Base-by-base conservation (phyloP, 2,329 filamentous ascomycete species). In the Lojkania enalia region DNA sequence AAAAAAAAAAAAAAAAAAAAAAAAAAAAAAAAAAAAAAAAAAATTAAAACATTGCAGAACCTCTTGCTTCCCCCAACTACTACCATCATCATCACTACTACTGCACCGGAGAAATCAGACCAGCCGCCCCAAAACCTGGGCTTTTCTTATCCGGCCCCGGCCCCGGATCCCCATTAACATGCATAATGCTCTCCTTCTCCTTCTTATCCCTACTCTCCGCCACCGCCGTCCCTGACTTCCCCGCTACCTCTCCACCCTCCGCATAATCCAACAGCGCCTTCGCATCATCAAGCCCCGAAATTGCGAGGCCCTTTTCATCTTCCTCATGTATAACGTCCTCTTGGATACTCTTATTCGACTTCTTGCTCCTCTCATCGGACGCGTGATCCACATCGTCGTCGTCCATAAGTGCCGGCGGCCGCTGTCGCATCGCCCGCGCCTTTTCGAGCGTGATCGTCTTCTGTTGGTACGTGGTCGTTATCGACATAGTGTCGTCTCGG, bases 371-470 rank as follows among this genome's bases (percentile, higher is more conserved):
- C 44, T 66, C 58, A 20, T 45, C 55, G 2, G 57, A 61, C 14
- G 46, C 51, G 1, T 59, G 60, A 12, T 67, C 65, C 2, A 69
- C 67, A 32, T 70, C 69, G 12, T 74, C 70, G 11, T 69, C 63
- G 14, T 75, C 86, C 86, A 94, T 92, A 44, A 96, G 76, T 2
- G 90, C 90, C 20, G 91, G 94, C 2, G 94, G 94, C 4, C 94
- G 83, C 65, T 96, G 90, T 44, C 87, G 87, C 84, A 95, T 88
- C 51, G 86, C 82, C 46, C 86, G 84, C 11, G 94, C 94, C 72
- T 96, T 96, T 43, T 86, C 82, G 5, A 99, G 81, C 19, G 88
- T 94, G 43, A 99, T 96, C 0, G 94, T 99, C 76, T 95, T 94
- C 66, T 96, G 91, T 66, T 96, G 92, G 72, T 97, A 97, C 3